Evolutionary conservation across 345 rosid species (phyloP), one percentile per base, ranked within the genome.

Genomic region (Euphorbia lathyris): DNA sequence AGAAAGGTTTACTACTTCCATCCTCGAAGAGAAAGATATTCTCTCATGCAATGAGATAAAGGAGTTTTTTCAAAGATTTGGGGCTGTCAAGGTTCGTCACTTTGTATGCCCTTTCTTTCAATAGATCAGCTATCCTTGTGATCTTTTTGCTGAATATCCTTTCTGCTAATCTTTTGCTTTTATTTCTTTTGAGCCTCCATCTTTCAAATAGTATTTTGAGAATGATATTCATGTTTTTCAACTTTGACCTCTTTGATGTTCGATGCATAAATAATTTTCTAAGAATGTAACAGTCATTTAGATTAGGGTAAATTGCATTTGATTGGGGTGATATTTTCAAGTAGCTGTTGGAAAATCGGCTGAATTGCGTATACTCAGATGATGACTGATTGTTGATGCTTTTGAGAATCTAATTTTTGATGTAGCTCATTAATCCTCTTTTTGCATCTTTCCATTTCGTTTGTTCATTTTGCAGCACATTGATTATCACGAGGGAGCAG

Each of bases 41-140:
- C 5, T 70, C 58, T 50, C 2, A 2, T 30, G 48, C 22, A 32
- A 61, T 16, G 59, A 70, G 58, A 19, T 59, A 48, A 70, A 70
- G 23, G 43, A 2, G 7, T 20, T 47, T 45, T 70, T 70, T 14
- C 66, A 70, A 60, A 60, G 66, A 48, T 70, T 70, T 48, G 66
- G 66, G 32, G 52, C 32, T 60, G 26, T 70, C 11, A 70, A 70
- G 73, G 73, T 48, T 26, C 27, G 29, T 16, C 11, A 7, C 57
- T 22, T 38, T 17, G 10, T 8, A n/a, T 50, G 22, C 58, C 58
- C 30, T 20, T 11, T 48, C 23, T 10, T 51, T 53, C 11, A n/a
- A n/a, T 3, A 10, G 0, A 66, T 30, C 34, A 32, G 19, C n/a
- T n/a, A n/a, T n/a, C n/a, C 56, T 45, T 47, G 20, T 23, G 5